phyloP scores from a whole-genome alignment of 1,284 basidiomycete genomes.

The Megacollybia platyphylla region DNA sequence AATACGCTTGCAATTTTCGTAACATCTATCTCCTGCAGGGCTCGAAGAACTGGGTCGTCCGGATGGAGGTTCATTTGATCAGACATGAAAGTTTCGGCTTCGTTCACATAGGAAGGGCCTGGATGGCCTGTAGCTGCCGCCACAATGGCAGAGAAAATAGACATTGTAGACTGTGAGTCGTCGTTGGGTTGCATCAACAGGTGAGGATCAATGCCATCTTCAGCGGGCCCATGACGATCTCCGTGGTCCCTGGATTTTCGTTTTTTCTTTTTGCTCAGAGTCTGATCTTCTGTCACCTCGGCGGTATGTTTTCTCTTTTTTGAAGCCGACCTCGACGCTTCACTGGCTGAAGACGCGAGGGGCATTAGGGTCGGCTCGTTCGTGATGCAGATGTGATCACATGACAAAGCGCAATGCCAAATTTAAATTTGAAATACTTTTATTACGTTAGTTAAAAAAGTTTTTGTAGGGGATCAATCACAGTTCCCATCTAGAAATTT shows the following conservation, averaged over 20 bases:
- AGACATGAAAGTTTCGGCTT: constrained; percentile 15
- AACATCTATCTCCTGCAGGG: constrained; percentile 59
- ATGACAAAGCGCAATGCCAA: neutral
- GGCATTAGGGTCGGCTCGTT: constrained; percentile 1
- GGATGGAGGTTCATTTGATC: constrained; percentile 25
- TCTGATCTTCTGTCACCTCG: neutral
- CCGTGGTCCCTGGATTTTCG: constrained; percentile 5
- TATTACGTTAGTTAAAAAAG: constrained; percentile 12
- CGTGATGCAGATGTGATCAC: neutral
- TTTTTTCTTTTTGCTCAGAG: constrained; percentile 16
- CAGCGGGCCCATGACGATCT: neutral
- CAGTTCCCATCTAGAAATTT: constrained; percentile 48
- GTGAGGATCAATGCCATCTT: constrained; percentile 11
- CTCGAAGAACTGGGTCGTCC: constrained; percentile 63
- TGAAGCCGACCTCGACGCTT: neutral
- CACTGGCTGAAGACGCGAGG: neutral
- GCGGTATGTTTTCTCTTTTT: constrained; percentile 5
- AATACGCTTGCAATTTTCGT: constrained; percentile 54
- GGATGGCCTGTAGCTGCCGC: constrained; percentile 38
- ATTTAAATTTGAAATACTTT: neutral
- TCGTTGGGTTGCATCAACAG: constrained; percentile 3
- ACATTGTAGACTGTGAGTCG: constrained; percentile 21
- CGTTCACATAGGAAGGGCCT: constrained; percentile 10
- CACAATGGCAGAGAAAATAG: constrained; percentile 49
- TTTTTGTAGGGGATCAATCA: constrained; percentile 66